These are phyloP conservation scores for Russula compacta DNA, from an alignment of 768 basidiomycete species.

Conservation along the genomic window DNA sequence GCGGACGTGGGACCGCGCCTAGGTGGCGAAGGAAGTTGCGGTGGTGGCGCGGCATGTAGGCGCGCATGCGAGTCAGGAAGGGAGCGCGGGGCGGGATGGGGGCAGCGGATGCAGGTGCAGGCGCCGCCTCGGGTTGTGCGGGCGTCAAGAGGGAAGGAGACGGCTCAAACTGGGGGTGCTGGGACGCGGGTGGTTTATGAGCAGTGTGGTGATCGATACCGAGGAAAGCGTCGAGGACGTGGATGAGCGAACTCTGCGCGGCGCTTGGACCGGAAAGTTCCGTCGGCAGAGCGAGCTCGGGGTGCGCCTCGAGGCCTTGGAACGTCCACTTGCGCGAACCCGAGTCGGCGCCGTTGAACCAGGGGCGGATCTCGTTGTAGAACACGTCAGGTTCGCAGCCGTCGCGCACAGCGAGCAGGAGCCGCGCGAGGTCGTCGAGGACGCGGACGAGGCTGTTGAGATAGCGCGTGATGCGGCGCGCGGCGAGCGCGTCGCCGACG, in stretches of 20 bases:
- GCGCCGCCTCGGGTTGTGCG: not conserved
- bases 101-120: not conserved
- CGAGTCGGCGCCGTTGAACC: slow-evolving; percentile 51
- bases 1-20: slow-evolving; percentile 35
- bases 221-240: slow-evolving; percentile 45
- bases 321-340: slow-evolving; percentile 34
- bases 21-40: slow-evolving; percentile 50
- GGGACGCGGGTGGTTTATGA: slow-evolving; percentile 26
- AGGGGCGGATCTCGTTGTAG: slow-evolving; percentile 50
- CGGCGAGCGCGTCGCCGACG: slow-evolving; percentile 46
- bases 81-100: slow-evolving; percentile 3
- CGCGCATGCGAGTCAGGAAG: slow-evolving; percentile 48
- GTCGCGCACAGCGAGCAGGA: slow-evolving; percentile 56
- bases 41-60: slow-evolving; percentile 55
- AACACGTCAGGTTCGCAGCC: slow-evolving; percentile 64
- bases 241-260: slow-evolving; percentile 53
- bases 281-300: slow-evolving; percentile 25
- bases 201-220: slow-evolving; percentile 36
- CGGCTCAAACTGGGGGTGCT: not conserved
- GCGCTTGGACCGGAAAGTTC: slow-evolving; percentile 51
- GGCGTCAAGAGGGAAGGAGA: not conserved
- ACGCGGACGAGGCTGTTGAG: slow-evolving; percentile 53
- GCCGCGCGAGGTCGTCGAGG: slow-evolving; percentile 50
- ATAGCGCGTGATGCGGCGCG: slow-evolving; percentile 46
- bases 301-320: slow-evolving; percentile 34